Conservation (phyloP, 805 yeast species). For the Pichia scutulata region DNA sequence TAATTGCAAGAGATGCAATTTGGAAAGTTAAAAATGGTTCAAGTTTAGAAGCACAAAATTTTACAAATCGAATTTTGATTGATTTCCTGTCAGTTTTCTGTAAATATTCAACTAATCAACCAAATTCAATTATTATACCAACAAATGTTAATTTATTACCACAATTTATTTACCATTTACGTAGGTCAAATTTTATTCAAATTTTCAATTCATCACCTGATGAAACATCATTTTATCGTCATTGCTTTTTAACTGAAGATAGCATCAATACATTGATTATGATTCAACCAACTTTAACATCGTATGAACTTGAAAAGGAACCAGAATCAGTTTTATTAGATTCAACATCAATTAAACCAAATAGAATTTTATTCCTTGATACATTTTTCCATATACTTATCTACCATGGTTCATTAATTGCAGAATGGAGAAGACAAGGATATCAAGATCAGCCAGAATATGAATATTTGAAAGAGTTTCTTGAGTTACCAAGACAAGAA, state of each 20-base stretch:
- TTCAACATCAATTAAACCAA: slow-evolving; percentile 52
- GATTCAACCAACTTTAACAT: slow-evolving; percentile 63
- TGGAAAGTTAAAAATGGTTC: slow-evolving; percentile 33
- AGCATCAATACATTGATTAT: slow-evolving; percentile 51
- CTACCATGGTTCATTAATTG: slow-evolving; percentile 57
- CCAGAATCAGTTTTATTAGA: slow-evolving; percentile 60
- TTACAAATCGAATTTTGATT: slow-evolving; percentile 41
- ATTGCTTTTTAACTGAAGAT: slow-evolving; percentile 55
- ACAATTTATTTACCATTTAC: slow-evolving; percentile 58
- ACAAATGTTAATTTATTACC: slow-evolving; percentile 48
- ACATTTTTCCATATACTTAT: slow-evolving; percentile 65
- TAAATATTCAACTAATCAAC: slow-evolving; percentile 39
- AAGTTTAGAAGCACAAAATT: slow-evolving; percentile 34
- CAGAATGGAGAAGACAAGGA: slow-evolving; percentile 58
- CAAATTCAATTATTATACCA: slow-evolving; percentile 43
- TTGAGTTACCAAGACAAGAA: slow-evolving; percentile 55
- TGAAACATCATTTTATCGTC: slow-evolving; percentile 60
- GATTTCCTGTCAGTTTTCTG: slow-evolving; percentile 41
- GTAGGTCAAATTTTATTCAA: slow-evolving; percentile 59
- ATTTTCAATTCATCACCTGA: slow-evolving; percentile 68
- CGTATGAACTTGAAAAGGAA: slow-evolving; percentile 49
- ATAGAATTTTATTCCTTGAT: slow-evolving; percentile 50
- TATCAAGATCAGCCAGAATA: slow-evolving; percentile 58
- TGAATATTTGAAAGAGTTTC: slow-evolving; percentile 48
- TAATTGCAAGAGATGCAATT: slow-evolving; percentile 49